These are phyloP conservation scores for Candida cerambycidarum DNA, from an alignment of 805 yeast genomes.

Conservation along the genomic window DNA sequence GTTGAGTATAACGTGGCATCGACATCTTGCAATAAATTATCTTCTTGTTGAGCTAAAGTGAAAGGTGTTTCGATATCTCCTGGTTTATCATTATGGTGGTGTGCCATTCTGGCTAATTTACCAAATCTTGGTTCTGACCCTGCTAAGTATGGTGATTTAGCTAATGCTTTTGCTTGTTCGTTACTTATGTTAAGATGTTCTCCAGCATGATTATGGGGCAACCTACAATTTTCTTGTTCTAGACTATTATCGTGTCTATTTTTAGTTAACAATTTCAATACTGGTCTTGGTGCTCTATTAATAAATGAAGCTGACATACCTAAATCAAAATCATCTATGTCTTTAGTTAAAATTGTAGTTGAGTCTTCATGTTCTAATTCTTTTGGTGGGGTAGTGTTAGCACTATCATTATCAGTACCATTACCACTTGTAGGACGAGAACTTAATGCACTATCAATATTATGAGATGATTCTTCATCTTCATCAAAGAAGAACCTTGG, in stretches of 20 bases:
- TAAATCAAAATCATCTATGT: slow-evolving; percentile 33
- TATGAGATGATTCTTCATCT: slow-evolving; percentile 5
- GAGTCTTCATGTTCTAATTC: slow-evolving; percentile 2
- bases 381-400: slow-evolving; percentile 6
- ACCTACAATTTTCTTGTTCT: slow-evolving; percentile 31
- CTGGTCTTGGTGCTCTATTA: slow-evolving; percentile 39
- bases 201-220: slow-evolving; percentile 37
- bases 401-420: slow-evolving; percentile 8
- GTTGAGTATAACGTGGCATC: slow-evolving; percentile 69
- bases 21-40: slow-evolving; percentile 41
- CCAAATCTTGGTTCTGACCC: slow-evolving; percentile 63
- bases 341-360: slow-evolving; percentile 16
- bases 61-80: slow-evolving; percentile 20
- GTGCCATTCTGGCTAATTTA: slow-evolving; percentile 39
- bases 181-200: slow-evolving; percentile 41
- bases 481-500: slow-evolving; percentile 20
- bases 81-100: slow-evolving; percentile 24
- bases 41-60: slow-evolving; percentile 41
- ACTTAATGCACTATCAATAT: slow-evolving; percentile 4
- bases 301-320: slow-evolving; percentile 43
- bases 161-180: slow-evolving; percentile 52
- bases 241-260: slow-evolving; percentile 8
- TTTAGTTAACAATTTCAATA: slow-evolving; percentile 28
- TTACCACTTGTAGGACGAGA: slow-evolving; percentile 2
- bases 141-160: slow-evolving; percentile 54